A percentile compares a stretch with the other conserved stretches of the same genome.
phyloP scores from a whole-genome alignment of 2,329 filamentous ascomycete species.

The Emergomyces pasteurianus region DNA sequence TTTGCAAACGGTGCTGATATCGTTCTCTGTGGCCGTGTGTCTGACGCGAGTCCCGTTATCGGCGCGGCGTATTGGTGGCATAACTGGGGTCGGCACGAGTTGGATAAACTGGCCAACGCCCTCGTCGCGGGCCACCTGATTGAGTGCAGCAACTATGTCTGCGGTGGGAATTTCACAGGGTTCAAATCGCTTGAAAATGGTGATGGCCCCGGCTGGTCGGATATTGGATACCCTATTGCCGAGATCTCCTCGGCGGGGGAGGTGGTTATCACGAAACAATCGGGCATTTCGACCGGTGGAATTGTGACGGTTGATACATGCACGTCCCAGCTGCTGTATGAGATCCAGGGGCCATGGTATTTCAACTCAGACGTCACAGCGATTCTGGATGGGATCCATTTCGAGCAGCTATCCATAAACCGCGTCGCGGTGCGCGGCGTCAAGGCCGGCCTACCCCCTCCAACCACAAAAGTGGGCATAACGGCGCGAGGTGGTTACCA shows the following conservation, averaged over 20 bases:
- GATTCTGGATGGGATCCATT: slow-evolving; percentile 37
- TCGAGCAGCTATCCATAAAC: slow-evolving; percentile 40
- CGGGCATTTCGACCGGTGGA: slow-evolving; percentile 25
- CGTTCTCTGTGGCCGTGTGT: slow-evolving; percentile 33
- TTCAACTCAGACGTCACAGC: slow-evolving; percentile 48
- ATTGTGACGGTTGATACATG: slow-evolving; percentile 39
- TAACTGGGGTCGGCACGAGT: slow-evolving; percentile 27
- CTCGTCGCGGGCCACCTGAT: slow-evolving; percentile 29
- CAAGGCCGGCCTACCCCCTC: slow-evolving; percentile 31
- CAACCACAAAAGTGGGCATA: slow-evolving; percentile 41
- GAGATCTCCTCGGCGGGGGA: slow-evolving; percentile 32
- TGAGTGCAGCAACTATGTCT: slow-evolving; percentile 33
- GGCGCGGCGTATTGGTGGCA: slow-evolving; percentile 33
- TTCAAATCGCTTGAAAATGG: slow-evolving; percentile 26
- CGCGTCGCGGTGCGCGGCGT: slow-evolving; percentile 39
- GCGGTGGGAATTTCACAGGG: slow-evolving; percentile 34
- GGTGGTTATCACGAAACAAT: slow-evolving; percentile 35
- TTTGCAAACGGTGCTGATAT: slow-evolving; percentile 33
- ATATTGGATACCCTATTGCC: slow-evolving; percentile 37
- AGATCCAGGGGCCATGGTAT: slow-evolving; percentile 45
- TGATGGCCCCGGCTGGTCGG: slow-evolving; percentile 26
- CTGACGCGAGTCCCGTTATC: slow-evolving; percentile 35
- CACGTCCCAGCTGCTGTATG: slow-evolving; percentile 42
- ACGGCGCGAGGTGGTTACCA: slow-evolving; percentile 37
- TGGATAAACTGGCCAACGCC: slow-evolving; percentile 30